phyloP scores from a whole-genome alignment of 1,284 basidiomycete species.

The Cryptococcus deneoformans region DNA sequence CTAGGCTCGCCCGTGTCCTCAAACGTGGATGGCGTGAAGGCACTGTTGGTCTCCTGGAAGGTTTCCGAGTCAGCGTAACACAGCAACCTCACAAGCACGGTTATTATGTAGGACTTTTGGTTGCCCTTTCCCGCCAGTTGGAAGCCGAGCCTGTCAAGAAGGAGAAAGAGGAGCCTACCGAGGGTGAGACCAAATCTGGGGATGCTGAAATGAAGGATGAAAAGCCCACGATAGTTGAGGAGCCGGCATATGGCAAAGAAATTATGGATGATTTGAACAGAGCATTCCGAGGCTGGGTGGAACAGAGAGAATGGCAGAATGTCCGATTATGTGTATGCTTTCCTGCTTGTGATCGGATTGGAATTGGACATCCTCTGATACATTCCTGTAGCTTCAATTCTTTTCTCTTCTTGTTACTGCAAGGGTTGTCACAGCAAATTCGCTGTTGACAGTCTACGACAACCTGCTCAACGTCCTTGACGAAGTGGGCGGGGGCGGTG shows the following conservation, averaged over 20 bases:
- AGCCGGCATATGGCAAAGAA: slow-evolving; percentile 61
- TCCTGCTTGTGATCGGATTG: not conserved
- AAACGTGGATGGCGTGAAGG: slow-evolving; percentile 62
- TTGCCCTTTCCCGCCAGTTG: slow-evolving; percentile 58
- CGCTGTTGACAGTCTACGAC: slow-evolving; percentile 71
- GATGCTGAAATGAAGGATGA: slow-evolving; percentile 33
- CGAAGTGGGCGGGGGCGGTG: slow-evolving; percentile 84
- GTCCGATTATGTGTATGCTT: slow-evolving; percentile 73
- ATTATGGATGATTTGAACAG: slow-evolving; percentile 86
- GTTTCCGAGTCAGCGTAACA: slow-evolving; percentile 72
- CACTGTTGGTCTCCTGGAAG: slow-evolving; percentile 59
- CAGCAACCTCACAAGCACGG: slow-evolving; percentile 91
- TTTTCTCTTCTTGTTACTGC: slow-evolving; percentile 80
- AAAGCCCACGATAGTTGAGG: slow-evolving; percentile 11
- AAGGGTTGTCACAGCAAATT: slow-evolving; percentile 67
- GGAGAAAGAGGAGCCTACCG: slow-evolving; percentile 44
- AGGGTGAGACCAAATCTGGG: slow-evolving; percentile 30
- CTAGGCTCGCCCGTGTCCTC: slow-evolving; percentile 66
- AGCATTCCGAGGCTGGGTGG: slow-evolving; percentile 78
- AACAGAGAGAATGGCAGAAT: slow-evolving; percentile 83
- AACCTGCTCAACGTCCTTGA: slow-evolving; percentile 81
- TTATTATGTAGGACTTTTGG: slow-evolving; percentile 77
- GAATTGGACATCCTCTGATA: not conserved
- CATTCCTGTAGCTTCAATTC: slow-evolving; percentile 68
- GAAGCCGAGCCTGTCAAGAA: slow-evolving; percentile 10